A percentile compares a stretch with the other conserved stretches of the same genome.
Evolutionary conservation across 331 rosid species (phyloP).

Genomic region (Spiraea crenata): DNA sequence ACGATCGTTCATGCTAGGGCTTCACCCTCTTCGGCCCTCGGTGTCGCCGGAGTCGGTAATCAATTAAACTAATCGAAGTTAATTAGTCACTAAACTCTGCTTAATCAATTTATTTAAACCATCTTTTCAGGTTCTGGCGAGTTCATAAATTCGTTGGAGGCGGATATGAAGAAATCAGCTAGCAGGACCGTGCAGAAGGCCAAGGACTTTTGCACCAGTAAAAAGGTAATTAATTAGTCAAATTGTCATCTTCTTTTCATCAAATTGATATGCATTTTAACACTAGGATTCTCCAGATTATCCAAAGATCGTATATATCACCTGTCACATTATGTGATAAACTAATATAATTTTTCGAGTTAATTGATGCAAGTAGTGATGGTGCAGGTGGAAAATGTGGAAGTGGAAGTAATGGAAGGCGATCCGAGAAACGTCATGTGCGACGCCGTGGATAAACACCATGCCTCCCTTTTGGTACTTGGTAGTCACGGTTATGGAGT

Average conservation of each 20-base stretch:
- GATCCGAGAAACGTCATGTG: constrained; percentile 41
- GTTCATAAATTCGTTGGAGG: constrained; percentile 13
- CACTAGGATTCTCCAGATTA: too few relatives aligned
- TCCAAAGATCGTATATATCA: too few relatives aligned
- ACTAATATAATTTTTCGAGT: neutral
- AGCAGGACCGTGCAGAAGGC: constrained; percentile 14
- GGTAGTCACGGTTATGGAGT: constrained; percentile 41
- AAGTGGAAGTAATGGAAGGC: constrained; percentile 33
- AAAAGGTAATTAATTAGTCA: constrained; percentile 12
- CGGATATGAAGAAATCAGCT: constrained; percentile 31
- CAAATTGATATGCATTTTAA: too few relatives aligned
- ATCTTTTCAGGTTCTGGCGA: constrained; percentile 25
- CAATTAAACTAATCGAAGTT: too few relatives aligned
- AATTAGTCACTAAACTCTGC: neutral
- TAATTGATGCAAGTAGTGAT: neutral
- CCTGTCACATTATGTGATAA: neutral
- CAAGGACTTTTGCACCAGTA: constrained; percentile 25
- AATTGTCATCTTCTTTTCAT: too few relatives aligned
- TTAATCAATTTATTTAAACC: too few relatives aligned
- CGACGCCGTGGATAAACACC: constrained; percentile 34
- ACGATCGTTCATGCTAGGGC: constrained; percentile 30
- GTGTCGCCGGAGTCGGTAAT: constrained; percentile 28
- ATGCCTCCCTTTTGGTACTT: constrained; percentile 32
- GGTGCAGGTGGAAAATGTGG: constrained; percentile 26
- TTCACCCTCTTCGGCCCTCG: constrained; percentile 22